Conservation (phyloP, 2,329 filamentous ascomycete species). For the Colletotrichum sp. region DNA sequence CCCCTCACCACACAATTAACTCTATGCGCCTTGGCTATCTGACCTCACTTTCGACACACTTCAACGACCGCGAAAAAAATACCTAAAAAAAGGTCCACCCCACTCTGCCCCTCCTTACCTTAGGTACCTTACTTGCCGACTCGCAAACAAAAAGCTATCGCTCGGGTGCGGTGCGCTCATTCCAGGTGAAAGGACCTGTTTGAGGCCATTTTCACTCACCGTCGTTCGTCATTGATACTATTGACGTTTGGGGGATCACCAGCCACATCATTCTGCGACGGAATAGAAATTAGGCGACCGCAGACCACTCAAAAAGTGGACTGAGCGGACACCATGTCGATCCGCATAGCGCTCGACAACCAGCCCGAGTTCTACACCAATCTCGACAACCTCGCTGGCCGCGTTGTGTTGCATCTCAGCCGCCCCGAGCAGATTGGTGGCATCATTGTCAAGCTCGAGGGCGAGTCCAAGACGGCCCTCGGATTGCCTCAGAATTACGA, state of each 20-base stretch:
- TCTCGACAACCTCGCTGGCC: conserved; percentile 73
- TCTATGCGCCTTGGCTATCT: neutral
- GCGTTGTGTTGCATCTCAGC: conserved; percentile 59
- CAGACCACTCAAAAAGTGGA: conserved; percentile 3
- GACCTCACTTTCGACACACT: neutral
- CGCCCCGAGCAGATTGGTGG: conserved; percentile 74
- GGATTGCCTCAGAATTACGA: conserved; percentile 52
- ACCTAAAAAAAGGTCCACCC: neutral
- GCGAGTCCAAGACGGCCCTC: conserved; percentile 74
- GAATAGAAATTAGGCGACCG: neutral
- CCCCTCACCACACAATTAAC: neutral
- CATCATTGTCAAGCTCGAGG: conserved; percentile 83
- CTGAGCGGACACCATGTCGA: conserved; percentile 57
- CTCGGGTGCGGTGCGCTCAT: neutral
- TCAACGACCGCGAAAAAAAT: neutral
- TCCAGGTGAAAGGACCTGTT: neutral
- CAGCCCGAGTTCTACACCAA: conserved; percentile 79
- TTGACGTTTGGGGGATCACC: neutral
- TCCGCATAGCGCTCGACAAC: conserved; percentile 70
- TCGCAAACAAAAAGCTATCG: neutral
- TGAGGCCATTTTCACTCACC: neutral
- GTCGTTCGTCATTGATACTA: neutral
- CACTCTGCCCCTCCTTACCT: conserved; percentile 1
- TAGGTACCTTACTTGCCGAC: neutral
- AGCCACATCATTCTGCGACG: neutral